A percentile compares a stretch with the other conserved stretches of the same genome.
Evolutionary conservation across 176 grass and related monocot genomes (phyloP).

Genomic region (Raddia distichophylla): DNA sequence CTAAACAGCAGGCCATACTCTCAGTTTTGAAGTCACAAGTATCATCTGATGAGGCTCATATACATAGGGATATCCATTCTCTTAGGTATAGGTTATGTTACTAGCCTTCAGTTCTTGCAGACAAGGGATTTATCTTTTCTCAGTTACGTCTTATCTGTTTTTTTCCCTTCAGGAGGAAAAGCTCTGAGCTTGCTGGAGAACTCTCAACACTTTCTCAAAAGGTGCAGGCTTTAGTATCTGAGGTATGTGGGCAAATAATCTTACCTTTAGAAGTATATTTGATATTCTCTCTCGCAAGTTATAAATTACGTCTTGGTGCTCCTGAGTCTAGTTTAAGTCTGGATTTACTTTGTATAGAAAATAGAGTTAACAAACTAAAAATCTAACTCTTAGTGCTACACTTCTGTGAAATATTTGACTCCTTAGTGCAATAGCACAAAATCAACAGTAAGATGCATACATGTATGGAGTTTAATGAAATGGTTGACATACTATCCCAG

Average conservation of each 20-base stretch:
- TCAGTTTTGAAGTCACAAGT: conserved; percentile 84
- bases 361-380: background rate
- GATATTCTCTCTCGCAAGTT: conserved; percentile 1
- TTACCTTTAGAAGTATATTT: conserved; percentile 29
- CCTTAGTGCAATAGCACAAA: background rate
- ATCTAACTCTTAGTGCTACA: background rate
- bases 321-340: conserved; percentile 16
- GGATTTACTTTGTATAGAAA: background rate
- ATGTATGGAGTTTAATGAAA: background rate
- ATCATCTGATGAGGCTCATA: conserved; percentile 88
- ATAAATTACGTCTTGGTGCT: background rate
- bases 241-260: conserved; percentile 56
- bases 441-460: conserved; percentile 8
- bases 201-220: conserved; percentile 82
- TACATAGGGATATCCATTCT: conserved; percentile 91
- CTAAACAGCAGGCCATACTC: conserved; percentile 96
- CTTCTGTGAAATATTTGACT: conserved; percentile 9
- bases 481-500: conserved; percentile 6
- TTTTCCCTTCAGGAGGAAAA: conserved; percentile 71
- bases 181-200: conserved; percentile 86
- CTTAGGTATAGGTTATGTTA: conserved; percentile 71
- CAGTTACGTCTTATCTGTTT: conserved; percentile 6
- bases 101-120: conserved; percentile 18
- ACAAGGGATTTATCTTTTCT: conserved; percentile 25
- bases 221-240: conserved; percentile 83